A percentile compares a stretch with the other conserved stretches of the same genome.
phyloP scores from a whole-genome alignment of 2,329 filamentous ascomycete genomes.

The Sporothrix euskadiensis region DNA sequence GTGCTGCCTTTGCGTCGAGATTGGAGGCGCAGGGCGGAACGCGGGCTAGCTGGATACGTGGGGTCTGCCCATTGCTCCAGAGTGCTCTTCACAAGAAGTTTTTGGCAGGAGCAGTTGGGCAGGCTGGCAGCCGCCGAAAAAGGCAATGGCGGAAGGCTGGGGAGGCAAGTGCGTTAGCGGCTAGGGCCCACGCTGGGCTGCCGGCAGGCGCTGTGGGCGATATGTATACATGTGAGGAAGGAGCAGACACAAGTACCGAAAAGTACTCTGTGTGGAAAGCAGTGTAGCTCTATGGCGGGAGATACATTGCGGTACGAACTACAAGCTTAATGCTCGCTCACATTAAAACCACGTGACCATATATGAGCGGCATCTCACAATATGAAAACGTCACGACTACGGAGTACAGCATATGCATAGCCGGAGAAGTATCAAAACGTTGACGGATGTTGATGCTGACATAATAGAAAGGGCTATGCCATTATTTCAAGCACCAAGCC shows the following conservation, averaged over 20 bases:
- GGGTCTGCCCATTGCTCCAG: slow-evolving; percentile 28
- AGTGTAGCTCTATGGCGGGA: too few species aligned
- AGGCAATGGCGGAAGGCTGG: background rate
- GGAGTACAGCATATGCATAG: background rate
- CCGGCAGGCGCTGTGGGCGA: background rate
- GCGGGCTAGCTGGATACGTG: slow-evolving; percentile 29
- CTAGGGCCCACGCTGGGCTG: background rate
- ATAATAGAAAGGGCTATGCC: background rate
- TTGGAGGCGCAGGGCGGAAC: slow-evolving; percentile 17
- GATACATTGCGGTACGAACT: background rate
- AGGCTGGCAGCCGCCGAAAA: background rate
- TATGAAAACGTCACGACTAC: background rate
- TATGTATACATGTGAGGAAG: background rate
- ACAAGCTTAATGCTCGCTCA: background rate
- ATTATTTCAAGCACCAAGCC: background rate
- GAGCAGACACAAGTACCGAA: background rate
- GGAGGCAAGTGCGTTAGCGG: slow-evolving; percentile 13
- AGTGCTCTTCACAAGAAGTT: background rate
- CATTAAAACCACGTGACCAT: background rate
- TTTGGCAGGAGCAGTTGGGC: background rate
- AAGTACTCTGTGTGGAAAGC: too few species aligned
- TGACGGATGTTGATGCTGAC: background rate
- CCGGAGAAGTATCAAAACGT: background rate
- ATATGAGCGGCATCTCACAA: background rate
- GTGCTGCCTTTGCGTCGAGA: background rate